A percentile compares a stretch with the other conserved stretches of the same genome.
Conservation (phyloP, 2,329 filamentous ascomycete species). For the Sporothrix pallida region DNA sequence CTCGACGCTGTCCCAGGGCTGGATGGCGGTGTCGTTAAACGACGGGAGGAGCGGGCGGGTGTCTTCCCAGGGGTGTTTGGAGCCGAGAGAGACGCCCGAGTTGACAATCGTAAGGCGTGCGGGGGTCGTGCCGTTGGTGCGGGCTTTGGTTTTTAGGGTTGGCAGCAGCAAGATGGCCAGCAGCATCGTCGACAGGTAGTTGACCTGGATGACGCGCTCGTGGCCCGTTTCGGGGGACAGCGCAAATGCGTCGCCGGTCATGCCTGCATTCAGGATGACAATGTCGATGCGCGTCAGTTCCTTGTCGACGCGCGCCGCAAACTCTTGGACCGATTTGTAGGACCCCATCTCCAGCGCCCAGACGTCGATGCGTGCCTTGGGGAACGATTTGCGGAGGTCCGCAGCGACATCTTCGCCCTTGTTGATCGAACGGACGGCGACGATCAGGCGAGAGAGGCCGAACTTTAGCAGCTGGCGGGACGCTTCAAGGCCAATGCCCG, state of each 20-base stretch:
- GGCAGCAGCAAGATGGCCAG: constrained; percentile 43
- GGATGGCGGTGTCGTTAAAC: constrained; percentile 13
- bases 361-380: constrained; percentile 41
- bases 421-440: constrained; percentile 46
- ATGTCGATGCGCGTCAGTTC: constrained; percentile 27
- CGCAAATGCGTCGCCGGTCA: neutral
- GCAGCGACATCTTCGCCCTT: constrained; percentile 29
- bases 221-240: constrained; percentile 40
- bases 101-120: constrained; percentile 41
- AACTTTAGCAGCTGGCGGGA: constrained; percentile 41
- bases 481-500: constrained; percentile 39
- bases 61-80: constrained; percentile 34
- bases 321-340: constrained; percentile 45
- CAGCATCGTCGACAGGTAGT: constrained; percentile 44
- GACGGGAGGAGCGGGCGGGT: constrained; percentile 36
- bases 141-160: constrained; percentile 36
- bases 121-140: constrained; percentile 31
- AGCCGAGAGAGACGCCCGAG: constrained; percentile 40
- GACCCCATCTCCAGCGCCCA: constrained; percentile 50
- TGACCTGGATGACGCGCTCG: constrained; percentile 45
- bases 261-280: constrained; percentile 31
- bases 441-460: constrained; percentile 47
- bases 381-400: neutral
- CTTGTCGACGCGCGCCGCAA: constrained; percentile 37
- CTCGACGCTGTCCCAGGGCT: constrained; percentile 20